A percentile compares a stretch with the other conserved stretches of the same genome.
phyloP scores from a whole-genome alignment of 371 early-diverging fungal genomes.

The Chytridiales sp. region DNA sequence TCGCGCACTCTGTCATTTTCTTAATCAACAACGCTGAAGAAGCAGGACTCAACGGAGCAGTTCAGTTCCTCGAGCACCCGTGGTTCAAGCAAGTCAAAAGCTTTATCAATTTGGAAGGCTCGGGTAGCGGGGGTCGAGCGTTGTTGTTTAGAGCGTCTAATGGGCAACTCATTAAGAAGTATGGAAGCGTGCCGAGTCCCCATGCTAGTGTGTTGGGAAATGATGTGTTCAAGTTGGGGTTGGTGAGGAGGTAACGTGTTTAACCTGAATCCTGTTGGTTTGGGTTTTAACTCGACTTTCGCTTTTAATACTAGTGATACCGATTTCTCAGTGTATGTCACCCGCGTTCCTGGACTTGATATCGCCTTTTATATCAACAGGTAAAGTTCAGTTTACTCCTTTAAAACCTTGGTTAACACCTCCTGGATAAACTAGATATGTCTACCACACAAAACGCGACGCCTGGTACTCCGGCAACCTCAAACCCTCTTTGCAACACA shows the following conservation, averaged over 20 bases:
- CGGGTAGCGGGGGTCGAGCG: conserved; percentile 19
- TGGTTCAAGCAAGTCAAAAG: conserved; percentile 67
- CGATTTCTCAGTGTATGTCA: conserved; percentile 32
- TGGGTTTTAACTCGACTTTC: too few relatives aligned
- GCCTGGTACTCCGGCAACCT: conserved; percentile 21
- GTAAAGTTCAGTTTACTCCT: not conserved
- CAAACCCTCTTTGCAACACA: conserved; percentile 25
- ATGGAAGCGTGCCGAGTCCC: conserved; percentile 26
- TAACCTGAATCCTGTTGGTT: too few relatives aligned
- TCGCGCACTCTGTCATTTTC: conserved; percentile 60
- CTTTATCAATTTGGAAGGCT: conserved; percentile 67
- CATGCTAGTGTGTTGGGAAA: conserved; percentile 36
- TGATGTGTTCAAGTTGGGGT: conserved; percentile 35
- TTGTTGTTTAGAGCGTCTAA: conserved; percentile 44
- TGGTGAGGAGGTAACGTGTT: conserved; percentile 17
- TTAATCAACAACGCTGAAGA: conserved; percentile 85
- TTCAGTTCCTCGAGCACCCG: conserved; percentile 66
- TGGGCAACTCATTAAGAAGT: conserved; percentile 18
- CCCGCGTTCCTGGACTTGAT: conserved; percentile 31
- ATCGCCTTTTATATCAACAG: conserved; percentile 38
- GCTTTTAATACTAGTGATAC: conserved; percentile 33
- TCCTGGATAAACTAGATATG: conserved; percentile 35
- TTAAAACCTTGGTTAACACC: too few relatives aligned
- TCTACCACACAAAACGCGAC: conserved; percentile 42
- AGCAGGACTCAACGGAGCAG: conserved; percentile 59